A percentile compares a stretch with the other conserved stretches of the same genome.
phyloP scores from a whole-genome alignment of 2,329 filamentous ascomycete species.

The Amauroascus verrucosus region DNA sequence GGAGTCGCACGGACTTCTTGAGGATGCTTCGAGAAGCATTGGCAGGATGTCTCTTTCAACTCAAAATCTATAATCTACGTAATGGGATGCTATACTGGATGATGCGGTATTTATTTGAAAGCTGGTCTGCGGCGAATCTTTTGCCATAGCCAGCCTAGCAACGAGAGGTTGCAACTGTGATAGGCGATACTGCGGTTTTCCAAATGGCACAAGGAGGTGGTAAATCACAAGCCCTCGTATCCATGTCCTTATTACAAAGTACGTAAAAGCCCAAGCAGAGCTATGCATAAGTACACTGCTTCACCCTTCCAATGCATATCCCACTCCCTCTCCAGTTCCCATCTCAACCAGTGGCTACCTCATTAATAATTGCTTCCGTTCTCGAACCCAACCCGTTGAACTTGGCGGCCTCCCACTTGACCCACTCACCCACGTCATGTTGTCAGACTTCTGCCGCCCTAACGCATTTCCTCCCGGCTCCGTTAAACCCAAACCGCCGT shows the following conservation, averaged over 20 bases:
- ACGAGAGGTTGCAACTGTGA: too few relatives aligned
- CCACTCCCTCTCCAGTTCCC: slow-evolving; percentile 36
- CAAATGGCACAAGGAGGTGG: too few relatives aligned
- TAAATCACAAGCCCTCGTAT: neutral
- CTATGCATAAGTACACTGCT: neutral
- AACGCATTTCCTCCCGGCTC: slow-evolving; percentile 24
- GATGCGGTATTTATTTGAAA: too few relatives aligned
- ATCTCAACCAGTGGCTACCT: slow-evolving; percentile 36
- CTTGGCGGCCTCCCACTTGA: slow-evolving; percentile 33
- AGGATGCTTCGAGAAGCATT: neutral
- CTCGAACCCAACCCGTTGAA: slow-evolving; percentile 26
- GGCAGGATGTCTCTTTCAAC: neutral
- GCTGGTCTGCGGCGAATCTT: too few relatives aligned
- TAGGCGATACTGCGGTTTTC: too few relatives aligned
- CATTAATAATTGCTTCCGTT: slow-evolving; percentile 38
- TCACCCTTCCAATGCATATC: slow-evolving; percentile 36
- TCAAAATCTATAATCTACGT: too few relatives aligned
- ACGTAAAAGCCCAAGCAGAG: neutral
- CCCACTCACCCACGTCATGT: slow-evolving; percentile 39
- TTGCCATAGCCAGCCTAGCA: too few relatives aligned
- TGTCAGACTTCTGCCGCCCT: slow-evolving; percentile 37
- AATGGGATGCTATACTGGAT: too few relatives aligned
- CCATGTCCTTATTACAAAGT: neutral
- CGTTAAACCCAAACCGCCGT: slow-evolving; percentile 36
- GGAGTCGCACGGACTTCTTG: neutral